A percentile compares a stretch with the other conserved stretches of the same genome.
phyloP scores from a whole-genome alignment of 108 stramenopile species.

The Stephanodiscus minutulus region DNA sequence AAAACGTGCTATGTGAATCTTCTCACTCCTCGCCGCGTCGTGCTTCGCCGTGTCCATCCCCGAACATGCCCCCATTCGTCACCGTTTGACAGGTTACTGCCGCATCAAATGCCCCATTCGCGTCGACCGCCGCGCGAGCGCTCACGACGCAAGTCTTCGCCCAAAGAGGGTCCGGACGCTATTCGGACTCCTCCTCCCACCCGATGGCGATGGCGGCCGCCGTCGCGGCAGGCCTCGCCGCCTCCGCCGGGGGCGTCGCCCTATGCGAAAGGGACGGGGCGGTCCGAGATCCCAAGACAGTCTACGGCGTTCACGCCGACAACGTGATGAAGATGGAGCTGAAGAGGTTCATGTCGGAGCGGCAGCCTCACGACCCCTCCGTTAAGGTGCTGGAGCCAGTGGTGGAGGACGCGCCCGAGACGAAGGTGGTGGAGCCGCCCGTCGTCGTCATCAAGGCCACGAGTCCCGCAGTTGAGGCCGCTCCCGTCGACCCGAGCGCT shows the following conservation, averaged over 20 bases:
- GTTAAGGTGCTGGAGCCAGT: slow-evolving; percentile 22
- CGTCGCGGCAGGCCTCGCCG: slow-evolving; percentile 17
- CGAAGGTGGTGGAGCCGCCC: not conserved
- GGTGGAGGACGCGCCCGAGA: slow-evolving; percentile 14
- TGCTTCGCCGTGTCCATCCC: not conserved
- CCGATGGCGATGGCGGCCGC: slow-evolving; percentile 28
- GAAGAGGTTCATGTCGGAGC: slow-evolving; percentile 30
- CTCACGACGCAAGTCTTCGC: slow-evolving; percentile 38
- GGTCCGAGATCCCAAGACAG: slow-evolving; percentile 48
- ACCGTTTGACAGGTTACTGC: not conserved
- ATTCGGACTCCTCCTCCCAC: slow-evolving; percentile 9
- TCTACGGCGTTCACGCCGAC: slow-evolving; percentile 43
- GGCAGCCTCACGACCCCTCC: slow-evolving; percentile 7
- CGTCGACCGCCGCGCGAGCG: slow-evolving; percentile 37
- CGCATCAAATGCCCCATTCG: slow-evolving; percentile 17
- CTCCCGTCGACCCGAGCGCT: slow-evolving; percentile 22
- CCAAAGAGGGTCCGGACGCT: slow-evolving; percentile 13
- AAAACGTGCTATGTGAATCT: not conserved
- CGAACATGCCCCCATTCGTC: not conserved
- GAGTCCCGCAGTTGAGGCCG: slow-evolving; percentile 2
- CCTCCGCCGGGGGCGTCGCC: slow-evolving; percentile 14
- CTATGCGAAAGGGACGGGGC: slow-evolving; percentile 48
- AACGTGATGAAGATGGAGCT: slow-evolving; percentile 37
- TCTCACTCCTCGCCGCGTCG: not conserved
- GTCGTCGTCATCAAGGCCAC: slow-evolving; percentile 24